phyloP scores from a whole-genome alignment of 2,329 filamentous ascomycete genomes.

The Phialophora tarda region DNA sequence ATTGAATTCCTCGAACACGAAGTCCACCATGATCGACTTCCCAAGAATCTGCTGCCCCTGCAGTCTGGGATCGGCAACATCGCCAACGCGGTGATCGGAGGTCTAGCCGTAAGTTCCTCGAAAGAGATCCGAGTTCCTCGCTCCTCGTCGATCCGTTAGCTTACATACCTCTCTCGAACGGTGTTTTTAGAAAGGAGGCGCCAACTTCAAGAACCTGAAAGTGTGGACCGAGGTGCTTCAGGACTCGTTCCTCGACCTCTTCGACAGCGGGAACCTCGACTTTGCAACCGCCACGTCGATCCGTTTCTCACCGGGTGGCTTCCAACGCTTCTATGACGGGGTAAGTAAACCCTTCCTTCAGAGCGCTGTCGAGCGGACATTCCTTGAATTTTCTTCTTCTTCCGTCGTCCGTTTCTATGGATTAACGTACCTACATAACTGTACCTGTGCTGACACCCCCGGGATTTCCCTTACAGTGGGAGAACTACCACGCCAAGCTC shows the following conservation, averaged over 20 bases:
- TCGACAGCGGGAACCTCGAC: conserved; percentile 84
- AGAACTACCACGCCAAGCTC: conserved; percentile 77
- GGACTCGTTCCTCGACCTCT: conserved; percentile 90
- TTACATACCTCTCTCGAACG: background rate
- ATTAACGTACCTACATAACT: background rate
- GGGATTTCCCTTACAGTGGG: conserved; percentile 58
- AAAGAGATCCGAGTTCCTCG: background rate
- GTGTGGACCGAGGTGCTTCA: conserved; percentile 95
- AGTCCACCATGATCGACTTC: conserved; percentile 76
- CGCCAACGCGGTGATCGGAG: conserved; percentile 87
- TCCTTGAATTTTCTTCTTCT: too few species aligned
- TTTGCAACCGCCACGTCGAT: conserved; percentile 90
- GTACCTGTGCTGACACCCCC: background rate
- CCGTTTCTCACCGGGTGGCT: conserved; percentile 87
- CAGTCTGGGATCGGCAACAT: conserved; percentile 93
- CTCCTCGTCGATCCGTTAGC: background rate
- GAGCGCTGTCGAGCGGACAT: background rate
- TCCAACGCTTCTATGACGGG: conserved; percentile 82
- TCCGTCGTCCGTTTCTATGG: too few species aligned
- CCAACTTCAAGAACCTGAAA: conserved; percentile 84
- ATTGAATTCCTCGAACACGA: conserved; percentile 89
- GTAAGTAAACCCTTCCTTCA: conserved; percentile 13
- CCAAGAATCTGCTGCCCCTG: conserved; percentile 75
- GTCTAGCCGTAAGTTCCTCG: conserved; percentile 59
- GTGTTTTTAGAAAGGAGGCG: conserved; percentile 58